Evolutionary conservation across 1,284 basidiomycete genomes (phyloP).

Genomic region (Boletus semigastroideus): DNA sequence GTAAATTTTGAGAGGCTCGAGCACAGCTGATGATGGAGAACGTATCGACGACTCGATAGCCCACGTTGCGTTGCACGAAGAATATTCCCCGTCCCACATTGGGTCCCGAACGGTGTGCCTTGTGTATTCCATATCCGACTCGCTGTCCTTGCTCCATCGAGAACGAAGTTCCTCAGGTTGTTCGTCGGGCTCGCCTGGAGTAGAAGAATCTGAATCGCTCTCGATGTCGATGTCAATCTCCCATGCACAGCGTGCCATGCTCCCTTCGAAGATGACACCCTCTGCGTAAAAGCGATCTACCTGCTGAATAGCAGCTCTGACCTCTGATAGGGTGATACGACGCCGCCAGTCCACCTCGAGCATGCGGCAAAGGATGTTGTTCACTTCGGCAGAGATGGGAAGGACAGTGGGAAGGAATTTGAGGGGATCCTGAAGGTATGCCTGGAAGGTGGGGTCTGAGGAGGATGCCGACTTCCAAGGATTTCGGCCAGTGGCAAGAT

Average conservation of each 20-base stretch:
- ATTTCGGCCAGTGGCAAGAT: constrained; percentile 93
- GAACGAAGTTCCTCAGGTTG: constrained; percentile 39
- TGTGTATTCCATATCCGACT: constrained; percentile 62
- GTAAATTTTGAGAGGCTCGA: constrained; percentile 36
- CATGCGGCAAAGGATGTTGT: constrained; percentile 65
- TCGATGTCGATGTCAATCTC: constrained; percentile 71
- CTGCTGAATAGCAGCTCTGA: constrained; percentile 67
- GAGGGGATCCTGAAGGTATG: constrained; percentile 64
- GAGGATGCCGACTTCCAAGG: constrained; percentile 96
- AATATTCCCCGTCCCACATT: constrained; percentile 40
- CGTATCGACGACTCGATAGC: constrained; percentile 42
- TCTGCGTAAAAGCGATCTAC: constrained; percentile 72
- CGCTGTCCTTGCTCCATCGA: constrained; percentile 66
- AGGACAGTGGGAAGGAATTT: constrained; percentile 72
- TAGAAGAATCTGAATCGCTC: constrained; percentile 50
- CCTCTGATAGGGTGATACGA: constrained; percentile 67
- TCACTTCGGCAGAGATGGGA: constrained; percentile 70
- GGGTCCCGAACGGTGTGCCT: constrained; percentile 40
- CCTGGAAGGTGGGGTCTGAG: constrained; percentile 74
- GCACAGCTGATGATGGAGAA: constrained; percentile 30
- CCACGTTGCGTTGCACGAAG: constrained; percentile 43
- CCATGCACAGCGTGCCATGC: constrained; percentile 81
- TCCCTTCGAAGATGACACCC: constrained; percentile 74
- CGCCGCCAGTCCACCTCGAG: constrained; percentile 72
- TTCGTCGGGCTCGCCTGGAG: constrained; percentile 32